A percentile compares a stretch with the other conserved stretches of the same genome.
These are phyloP conservation scores for Phytophthora idaei DNA, from an alignment of 352 stramenopile genomes.

Conservation along the genomic window DNA sequence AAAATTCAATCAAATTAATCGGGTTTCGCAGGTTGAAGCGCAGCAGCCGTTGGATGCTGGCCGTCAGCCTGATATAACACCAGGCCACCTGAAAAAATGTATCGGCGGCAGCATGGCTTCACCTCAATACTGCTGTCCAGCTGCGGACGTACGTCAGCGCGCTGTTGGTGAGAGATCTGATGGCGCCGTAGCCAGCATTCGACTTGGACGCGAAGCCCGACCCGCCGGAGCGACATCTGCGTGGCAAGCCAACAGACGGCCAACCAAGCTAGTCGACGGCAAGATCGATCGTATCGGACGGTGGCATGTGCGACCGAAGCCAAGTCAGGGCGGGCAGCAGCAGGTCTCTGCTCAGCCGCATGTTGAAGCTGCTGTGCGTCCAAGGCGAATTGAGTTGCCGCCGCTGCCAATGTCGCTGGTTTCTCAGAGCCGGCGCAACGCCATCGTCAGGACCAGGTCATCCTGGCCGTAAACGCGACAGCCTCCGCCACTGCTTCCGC, in stretches of 20 bases:
- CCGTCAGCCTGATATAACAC: neutral
- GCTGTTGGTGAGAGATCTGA: conserved; percentile 14
- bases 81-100: neutral
- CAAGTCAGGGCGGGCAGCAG: conserved; percentile 2
- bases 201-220: neutral
- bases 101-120: conserved; percentile 10
- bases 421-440: conserved; percentile 5
- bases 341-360: conserved; percentile 7
- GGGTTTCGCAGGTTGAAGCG: conserved; percentile 23
- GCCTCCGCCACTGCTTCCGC: neutral
- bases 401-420: neutral
- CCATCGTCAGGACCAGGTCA: conserved; percentile 14
- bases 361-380: conserved; percentile 18
- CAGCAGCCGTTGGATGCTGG: neutral
- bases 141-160: conserved; percentile 22
- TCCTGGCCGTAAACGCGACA: conserved; percentile 12
- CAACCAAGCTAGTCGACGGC: conserved; percentile 3
- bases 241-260: neutral
- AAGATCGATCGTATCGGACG: neutral
- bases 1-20: neutral
- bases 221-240: conserved; percentile 1
- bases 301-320: conserved; percentile 6
- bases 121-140: conserved; percentile 6
- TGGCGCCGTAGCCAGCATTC: neutral
- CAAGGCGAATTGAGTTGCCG: neutral